Percentiles rank a stretch among this genome's conserved stretches.
phyloP scores from a whole-genome alignment of 2,329 filamentous ascomycete genomes.

The Seiridium cupressi region DNA sequence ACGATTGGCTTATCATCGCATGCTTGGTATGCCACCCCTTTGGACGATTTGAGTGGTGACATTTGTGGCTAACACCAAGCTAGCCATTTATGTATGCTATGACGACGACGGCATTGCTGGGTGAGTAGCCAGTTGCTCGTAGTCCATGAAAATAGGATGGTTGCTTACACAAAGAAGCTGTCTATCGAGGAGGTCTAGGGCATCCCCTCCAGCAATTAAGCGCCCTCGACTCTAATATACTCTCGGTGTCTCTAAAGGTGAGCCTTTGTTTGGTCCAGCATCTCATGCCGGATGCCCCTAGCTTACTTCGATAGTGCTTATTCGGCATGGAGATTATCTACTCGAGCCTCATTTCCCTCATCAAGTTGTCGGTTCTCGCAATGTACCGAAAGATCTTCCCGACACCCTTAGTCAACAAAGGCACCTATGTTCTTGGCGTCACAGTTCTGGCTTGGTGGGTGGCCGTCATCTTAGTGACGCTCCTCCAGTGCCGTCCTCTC shows the following conservation, averaged over 20 bases:
- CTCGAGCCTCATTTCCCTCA: background rate
- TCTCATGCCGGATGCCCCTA: background rate
- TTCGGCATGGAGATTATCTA: conserved; percentile 1
- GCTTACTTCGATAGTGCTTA: background rate
- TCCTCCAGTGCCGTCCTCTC: background rate
- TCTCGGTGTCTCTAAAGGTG: background rate
- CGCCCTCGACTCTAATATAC: background rate
- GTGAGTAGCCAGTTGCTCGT: background rate
- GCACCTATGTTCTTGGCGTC: background rate
- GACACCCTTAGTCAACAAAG: background rate
- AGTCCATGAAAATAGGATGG: background rate
- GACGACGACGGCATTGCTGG: background rate
- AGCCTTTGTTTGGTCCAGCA: background rate
- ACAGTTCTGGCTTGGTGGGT: background rate
- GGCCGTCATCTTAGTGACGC: background rate
- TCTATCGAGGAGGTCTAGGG: background rate
- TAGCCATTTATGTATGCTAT: conserved; percentile 3
- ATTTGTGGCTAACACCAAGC: background rate
- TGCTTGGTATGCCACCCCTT: background rate
- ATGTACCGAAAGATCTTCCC: conserved; percentile 5
- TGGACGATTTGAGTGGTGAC: background rate
- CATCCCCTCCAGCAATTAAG: background rate
- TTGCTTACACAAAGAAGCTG: background rate
- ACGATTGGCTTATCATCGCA: conserved; percentile 3
- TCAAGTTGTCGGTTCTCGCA: conserved; percentile 1